phyloP scores from a whole-genome alignment of 2,329 filamentous ascomycete species.

The Claviceps quebecensis region DNA sequence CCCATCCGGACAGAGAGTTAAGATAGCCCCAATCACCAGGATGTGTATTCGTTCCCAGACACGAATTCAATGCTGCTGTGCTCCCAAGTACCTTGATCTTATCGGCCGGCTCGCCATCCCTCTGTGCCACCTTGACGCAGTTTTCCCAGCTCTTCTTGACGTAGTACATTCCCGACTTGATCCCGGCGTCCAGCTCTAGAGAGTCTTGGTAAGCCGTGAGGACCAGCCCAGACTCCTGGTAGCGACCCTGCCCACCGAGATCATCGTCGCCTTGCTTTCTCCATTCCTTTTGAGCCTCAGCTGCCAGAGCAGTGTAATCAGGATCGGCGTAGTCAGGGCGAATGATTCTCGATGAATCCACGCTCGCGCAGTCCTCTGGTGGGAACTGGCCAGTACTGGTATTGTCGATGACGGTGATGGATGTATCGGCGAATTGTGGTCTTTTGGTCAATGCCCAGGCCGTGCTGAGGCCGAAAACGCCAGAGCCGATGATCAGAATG shows the following conservation, averaged over 20 bases:
- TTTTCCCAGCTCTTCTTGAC: conserved; percentile 47
- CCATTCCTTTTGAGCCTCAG: conserved; percentile 56
- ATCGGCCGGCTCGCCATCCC: conserved; percentile 22
- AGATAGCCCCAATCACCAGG: conserved; percentile 57
- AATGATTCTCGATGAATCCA: conserved; percentile 51
- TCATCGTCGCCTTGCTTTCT: conserved; percentile 41
- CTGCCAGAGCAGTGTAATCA: conserved; percentile 61
- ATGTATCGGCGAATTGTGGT: conserved; percentile 35
- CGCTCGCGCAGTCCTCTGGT: conserved; percentile 42
- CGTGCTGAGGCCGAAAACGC: conserved; percentile 45
- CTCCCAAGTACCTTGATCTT: conserved; percentile 32
- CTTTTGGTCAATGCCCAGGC: conserved; percentile 57
- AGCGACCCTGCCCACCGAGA: conserved; percentile 50
- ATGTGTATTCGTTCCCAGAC: conserved; percentile 32
- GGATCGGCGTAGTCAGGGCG: conserved; percentile 68
- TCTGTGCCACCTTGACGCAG: conserved; percentile 33
- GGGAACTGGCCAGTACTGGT: conserved; percentile 40
- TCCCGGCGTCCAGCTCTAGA: conserved; percentile 13
- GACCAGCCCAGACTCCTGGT: conserved; percentile 55
- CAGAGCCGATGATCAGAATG: conserved; percentile 56
- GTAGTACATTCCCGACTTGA: conserved; percentile 41
- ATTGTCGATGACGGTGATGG: conserved; percentile 47
- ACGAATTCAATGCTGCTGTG: conserved; percentile 27
- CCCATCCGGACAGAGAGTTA: conserved; percentile 67
- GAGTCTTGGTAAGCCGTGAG: conserved; percentile 40